phyloP scores from a whole-genome alignment of 352 stramenopile species.

The Nannochloropsis limnetica region DNA sequence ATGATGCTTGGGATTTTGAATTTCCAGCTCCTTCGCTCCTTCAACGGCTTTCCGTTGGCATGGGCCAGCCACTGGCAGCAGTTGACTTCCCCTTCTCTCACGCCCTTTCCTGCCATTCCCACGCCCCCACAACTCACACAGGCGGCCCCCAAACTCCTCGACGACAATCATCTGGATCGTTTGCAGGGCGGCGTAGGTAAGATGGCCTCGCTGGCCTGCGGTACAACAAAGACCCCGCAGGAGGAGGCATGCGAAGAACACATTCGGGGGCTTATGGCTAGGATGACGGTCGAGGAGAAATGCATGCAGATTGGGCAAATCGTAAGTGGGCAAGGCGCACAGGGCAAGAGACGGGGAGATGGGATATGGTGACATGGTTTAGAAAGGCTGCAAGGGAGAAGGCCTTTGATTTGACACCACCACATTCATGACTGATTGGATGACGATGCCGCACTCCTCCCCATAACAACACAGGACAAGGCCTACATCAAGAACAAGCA shows the following conservation, averaged over 20 bases:
- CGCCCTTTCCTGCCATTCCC: background rate
- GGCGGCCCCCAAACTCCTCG: background rate
- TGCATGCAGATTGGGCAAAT: slow-evolving; percentile 13
- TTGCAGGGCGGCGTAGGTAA: background rate
- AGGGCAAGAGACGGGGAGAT: background rate
- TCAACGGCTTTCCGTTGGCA: background rate
- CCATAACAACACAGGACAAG: slow-evolving; percentile 2
- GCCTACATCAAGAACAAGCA: background rate
- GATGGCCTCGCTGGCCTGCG: background rate
- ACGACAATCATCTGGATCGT: no score
- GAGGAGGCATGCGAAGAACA: background rate
- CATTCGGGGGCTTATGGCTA: background rate
- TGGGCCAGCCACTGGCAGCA: no score
- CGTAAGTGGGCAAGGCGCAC: background rate
- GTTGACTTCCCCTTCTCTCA: background rate
- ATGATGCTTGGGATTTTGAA: background rate
- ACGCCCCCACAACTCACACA: background rate
- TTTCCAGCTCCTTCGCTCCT: no score
- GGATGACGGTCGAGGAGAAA: slow-evolving; percentile 7
- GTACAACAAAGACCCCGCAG: background rate
- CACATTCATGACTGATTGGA: background rate
- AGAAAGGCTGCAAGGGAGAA: background rate
- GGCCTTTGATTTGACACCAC: background rate
- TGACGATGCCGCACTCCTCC: background rate
- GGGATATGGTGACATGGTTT: background rate